Percentiles rank a stretch among this genome's conserved stretches.
phyloP scores from a whole-genome alignment of 495 filamentous ascomycete genomes.

The Echria macrotheca region DNA sequence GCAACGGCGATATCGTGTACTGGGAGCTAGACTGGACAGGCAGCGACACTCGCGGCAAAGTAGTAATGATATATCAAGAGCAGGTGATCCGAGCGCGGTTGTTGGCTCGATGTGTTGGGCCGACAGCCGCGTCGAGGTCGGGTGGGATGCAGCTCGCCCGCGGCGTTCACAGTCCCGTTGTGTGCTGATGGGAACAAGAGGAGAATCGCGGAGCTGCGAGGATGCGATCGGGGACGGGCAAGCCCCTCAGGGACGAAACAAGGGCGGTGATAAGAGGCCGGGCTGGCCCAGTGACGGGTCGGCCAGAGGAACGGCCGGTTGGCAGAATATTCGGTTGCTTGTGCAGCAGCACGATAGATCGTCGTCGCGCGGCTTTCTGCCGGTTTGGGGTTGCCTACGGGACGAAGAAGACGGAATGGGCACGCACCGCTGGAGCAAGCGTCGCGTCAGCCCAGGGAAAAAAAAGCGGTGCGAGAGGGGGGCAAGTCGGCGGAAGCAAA shows the following conservation, averaged over 20 bases:
- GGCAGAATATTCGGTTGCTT: no score
- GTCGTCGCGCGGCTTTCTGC: slow-evolving; percentile 18
- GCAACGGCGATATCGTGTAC: no score
- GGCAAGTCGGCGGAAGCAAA: no score
- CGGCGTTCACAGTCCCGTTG: slow-evolving; percentile 4
- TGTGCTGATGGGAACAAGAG: neutral
- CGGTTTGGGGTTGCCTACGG: slow-evolving; percentile 12
- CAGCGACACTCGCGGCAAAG: neutral
- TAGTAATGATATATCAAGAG: neutral
- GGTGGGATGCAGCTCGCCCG: neutral
- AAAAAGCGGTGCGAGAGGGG: no score
- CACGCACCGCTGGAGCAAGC: no score
- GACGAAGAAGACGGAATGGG: no score
- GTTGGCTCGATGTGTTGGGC: slow-evolving; percentile 4
- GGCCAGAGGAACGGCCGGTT: slow-evolving; percentile 1
- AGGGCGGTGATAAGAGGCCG: slow-evolving; percentile 1
- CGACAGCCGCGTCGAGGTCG: slow-evolving; percentile 1
- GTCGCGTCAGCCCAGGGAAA: no score
- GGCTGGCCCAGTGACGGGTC: neutral
- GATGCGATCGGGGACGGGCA: neutral
- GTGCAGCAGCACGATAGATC: slow-evolving; percentile 19
- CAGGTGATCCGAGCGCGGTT: neutral
- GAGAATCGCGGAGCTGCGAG: neutral
- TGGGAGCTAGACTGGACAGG: no score
- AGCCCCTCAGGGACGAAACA: neutral